Percentiles rank a stretch among this genome's conserved stretches.
These are phyloP conservation scores for Rhodotorula babjevae DNA, from an alignment of 768 basidiomycete genomes.

Conservation along the genomic window DNA sequence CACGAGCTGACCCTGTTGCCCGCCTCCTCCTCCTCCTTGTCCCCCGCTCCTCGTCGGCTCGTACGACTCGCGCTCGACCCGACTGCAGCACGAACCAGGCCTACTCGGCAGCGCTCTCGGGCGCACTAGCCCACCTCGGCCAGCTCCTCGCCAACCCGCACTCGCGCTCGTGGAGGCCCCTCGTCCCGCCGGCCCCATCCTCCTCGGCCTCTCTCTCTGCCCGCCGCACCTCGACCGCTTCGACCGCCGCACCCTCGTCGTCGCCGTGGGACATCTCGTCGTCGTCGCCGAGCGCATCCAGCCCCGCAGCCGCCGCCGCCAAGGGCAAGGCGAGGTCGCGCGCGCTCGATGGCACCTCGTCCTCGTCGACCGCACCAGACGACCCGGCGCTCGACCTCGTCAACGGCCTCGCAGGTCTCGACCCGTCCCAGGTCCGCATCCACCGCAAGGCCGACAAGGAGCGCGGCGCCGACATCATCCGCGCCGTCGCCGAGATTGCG, in stretches of 20 bases:
- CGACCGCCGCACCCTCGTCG: neutral
- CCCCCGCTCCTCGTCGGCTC: neutral
- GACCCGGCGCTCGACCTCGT: neutral
- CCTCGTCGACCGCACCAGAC: neutral
- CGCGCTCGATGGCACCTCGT: neutral
- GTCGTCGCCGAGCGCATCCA: neutral
- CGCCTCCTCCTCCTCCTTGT: neutral
- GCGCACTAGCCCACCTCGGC: constrained; percentile 1
- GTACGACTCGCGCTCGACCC: too few species aligned
- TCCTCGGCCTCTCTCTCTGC: neutral
- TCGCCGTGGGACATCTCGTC: neutral
- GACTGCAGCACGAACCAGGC: neutral
- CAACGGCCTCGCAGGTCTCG: neutral
- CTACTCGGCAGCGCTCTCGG: neutral
- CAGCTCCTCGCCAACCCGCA: neutral
- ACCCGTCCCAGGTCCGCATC: neutral
- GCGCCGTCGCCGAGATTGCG: constrained; percentile 20
- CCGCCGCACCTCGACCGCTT: too few species aligned
- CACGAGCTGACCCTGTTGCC: too few species aligned
- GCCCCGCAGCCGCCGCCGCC: neutral
- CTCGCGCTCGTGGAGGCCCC: neutral
- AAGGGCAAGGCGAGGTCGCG: neutral
- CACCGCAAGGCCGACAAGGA: constrained; percentile 3
- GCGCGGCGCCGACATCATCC: constrained; percentile 38
- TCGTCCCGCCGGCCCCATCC: neutral